Base-by-base conservation (phyloP, 768 basidiomycete species). In the Hypsizygus marmoreus region DNA sequence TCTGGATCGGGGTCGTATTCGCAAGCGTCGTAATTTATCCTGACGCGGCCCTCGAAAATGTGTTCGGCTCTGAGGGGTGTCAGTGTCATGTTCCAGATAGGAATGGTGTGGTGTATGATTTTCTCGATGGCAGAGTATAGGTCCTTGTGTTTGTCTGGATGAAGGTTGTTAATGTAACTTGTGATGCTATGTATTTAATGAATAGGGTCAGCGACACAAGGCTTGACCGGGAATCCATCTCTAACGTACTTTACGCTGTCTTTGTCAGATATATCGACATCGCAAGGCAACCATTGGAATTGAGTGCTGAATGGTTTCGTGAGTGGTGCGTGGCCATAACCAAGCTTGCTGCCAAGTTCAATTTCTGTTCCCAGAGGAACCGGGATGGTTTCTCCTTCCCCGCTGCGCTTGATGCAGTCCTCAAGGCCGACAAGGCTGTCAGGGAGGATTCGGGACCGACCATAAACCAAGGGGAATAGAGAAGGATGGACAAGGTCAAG, bases 401-500 rank as follows among this genome's bases (percentile, higher is more conserved):
- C 53, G 10, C 49, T 39, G 23, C 49, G 33, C 19, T 26, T 34
- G 13, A 50, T 30, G 30, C 48, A 54, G 29, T 54, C 49, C 6
- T 47, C 49, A 6, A 54, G 39, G 9, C 43, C 39, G 9, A 47
- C 45, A n/a, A 40, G 8, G 13, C 30, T 20, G 37, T 42, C 28
- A 1, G 10, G 13, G 16, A 54, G 31, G n/a, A 54, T 43, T 25
- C 36, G 30, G 5, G 60, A 64, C 17, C 55, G 59, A n/a, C 56
- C 64, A 43, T 69, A 69, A 10, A 63, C 54, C 1, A 72, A 35
- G 26, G 58, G n/a, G n/a, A n/a, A n/a, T n/a, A n/a, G n/a, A n/a
- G n/a, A n/a, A n/a, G n/a, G n/a, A n/a, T n/a, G n/a, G 2, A 71
- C 65, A 31, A 72, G 59, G 40, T 73, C 69, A 13, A 75, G 65